A percentile compares a stretch with the other conserved stretches of the same genome.
phyloP scores from a whole-genome alignment of 2,329 filamentous ascomycete species.

The Elsinoe fawcettii region DNA sequence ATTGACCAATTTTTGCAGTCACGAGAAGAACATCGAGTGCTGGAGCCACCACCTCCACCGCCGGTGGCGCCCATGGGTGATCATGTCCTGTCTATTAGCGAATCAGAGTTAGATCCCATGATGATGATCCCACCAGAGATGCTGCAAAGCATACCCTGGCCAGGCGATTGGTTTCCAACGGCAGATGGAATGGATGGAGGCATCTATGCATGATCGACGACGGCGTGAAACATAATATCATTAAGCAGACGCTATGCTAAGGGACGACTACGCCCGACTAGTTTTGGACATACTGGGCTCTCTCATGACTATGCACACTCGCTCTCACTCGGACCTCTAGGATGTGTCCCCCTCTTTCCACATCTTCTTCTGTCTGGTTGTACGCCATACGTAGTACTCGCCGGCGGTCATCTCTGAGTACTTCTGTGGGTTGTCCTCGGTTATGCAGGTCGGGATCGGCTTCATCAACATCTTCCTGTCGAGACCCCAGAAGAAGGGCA shows the following conservation, averaged over 20 bases:
- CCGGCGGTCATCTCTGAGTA: constrained; percentile 31
- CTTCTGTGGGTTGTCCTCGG: constrained; percentile 28
- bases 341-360: constrained; percentile 7
- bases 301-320: neutral
- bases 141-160: constrained; percentile 5
- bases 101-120: constrained; percentile 7
- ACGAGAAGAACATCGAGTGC: neutral
- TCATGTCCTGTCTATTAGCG: neutral
- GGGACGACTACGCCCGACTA: neutral
- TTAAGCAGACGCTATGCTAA: neutral
- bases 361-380: constrained; percentile 15
- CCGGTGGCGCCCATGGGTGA: neutral
- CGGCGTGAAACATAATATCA: neutral
- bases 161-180: neutral
- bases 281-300: neutral
- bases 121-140: constrained; percentile 2
- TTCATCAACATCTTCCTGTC: constrained; percentile 22
- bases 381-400: constrained; percentile 26
- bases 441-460: constrained; percentile 29
- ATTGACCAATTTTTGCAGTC: constrained; percentile 8
- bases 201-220: constrained; percentile 1
- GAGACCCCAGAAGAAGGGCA: constrained; percentile 50
- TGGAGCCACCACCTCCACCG: neutral
- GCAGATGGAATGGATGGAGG: neutral
- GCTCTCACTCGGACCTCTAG: no score